Base-by-base conservation (phyloP, 2,329 filamentous ascomycete species). In the Aulographum hederae region DNA sequence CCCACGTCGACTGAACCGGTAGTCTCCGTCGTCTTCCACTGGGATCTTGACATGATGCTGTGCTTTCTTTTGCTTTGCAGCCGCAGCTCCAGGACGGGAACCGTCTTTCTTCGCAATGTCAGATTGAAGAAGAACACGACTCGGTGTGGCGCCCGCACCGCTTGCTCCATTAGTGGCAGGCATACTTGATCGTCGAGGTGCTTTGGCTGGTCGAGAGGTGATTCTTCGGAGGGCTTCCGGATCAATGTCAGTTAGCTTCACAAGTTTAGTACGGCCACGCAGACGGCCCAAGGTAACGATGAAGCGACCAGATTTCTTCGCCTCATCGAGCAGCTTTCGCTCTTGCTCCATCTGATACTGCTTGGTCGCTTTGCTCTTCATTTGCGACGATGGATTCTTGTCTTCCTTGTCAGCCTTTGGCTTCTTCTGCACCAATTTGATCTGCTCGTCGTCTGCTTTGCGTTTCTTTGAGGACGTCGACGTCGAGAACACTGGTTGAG, bases 291-390 rank as follows among this genome's bases (percentile, higher is more conserved):
- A 51, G n/a, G 61, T 50, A 34, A 58, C 48, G 31, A 60, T 57
- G 34, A 52, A 60, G 0, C 58, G 49, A 18, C 60, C 58, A 17
- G 60, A 52, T 10, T 51, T 53, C 37, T 47, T 51, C 2, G 53
- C 53, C n/a, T 55, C 48, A 3, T 57, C 51, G 6, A 55, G 39
- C 11, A 51, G 50, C 44, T 46, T 56, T 45, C 40, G 59, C 46
- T 63, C 52, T 28, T 61, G 52, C 38, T 61, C 54, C 32, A 56
- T 57, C 36, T 60, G 54, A 34, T 59, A 64, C 34, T 64, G 55
- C 29, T 56, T 50, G 6, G 57, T 57, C 6, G 58, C 54, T 17
- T 53, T 51, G n/a, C 41, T 57, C 60, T 5, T 41, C 41, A 21
- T 41, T 43, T 11, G 35, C 36, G 20, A 37, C 34, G 13, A 32